These are phyloP conservation scores for Collybia sordida DNA, from an alignment of 768 basidiomycete species.

Conservation along the genomic window DNA sequence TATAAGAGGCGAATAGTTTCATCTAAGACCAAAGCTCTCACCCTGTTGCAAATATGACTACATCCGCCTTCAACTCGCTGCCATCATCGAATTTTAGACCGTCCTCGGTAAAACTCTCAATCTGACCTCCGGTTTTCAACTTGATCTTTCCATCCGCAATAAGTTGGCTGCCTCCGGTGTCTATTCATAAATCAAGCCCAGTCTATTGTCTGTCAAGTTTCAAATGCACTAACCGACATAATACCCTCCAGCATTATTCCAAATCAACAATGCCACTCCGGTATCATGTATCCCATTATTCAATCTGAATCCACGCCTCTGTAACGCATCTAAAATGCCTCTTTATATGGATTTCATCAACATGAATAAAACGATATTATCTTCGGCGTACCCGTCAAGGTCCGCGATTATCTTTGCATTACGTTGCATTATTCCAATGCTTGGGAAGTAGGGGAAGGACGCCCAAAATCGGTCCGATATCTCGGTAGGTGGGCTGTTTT, in stretches of 20 bases:
- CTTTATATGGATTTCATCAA: slow-evolving; percentile 26
- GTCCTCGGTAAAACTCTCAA: slow-evolving; percentile 39
- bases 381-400: slow-evolving; percentile 47
- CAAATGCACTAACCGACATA: too few species aligned
- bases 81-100: slow-evolving; percentile 49
- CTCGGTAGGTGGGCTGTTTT: slow-evolving; percentile 46
- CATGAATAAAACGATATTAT: neutral
- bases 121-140: slow-evolving; percentile 52
- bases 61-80: slow-evolving; percentile 43
- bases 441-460: slow-evolving; percentile 48
- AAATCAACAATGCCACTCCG: slow-evolving; percentile 49
- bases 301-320: slow-evolving; percentile 54
- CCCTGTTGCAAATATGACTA: slow-evolving; percentile 51
- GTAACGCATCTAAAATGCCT: slow-evolving; percentile 53
- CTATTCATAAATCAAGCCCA: slow-evolving; percentile 31
- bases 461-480: slow-evolving; percentile 49
- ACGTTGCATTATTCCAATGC: slow-evolving; percentile 28
- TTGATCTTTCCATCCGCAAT: slow-evolving; percentile 70
- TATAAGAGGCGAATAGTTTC: neutral
- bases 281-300: slow-evolving; percentile 49
- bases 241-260: slow-evolving; percentile 56
- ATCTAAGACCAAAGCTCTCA: slow-evolving; percentile 16
- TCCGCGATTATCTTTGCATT: slow-evolving; percentile 41
- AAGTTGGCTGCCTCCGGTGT: slow-evolving; percentile 53
- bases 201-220: too few species aligned